Conservation (phyloP, 768 basidiomycete species). For the Kwoniella botswanensis region DNA sequence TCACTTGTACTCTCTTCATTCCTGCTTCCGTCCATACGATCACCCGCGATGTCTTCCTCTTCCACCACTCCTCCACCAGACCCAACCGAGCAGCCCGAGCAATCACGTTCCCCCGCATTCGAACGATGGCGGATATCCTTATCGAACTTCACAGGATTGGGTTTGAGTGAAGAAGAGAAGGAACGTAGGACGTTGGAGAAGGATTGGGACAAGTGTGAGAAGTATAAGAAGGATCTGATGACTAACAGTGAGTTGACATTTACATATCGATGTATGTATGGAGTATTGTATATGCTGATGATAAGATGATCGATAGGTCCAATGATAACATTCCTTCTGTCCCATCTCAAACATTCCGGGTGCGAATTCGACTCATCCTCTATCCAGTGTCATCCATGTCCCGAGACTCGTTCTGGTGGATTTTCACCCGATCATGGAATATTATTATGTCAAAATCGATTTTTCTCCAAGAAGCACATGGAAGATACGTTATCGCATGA, state of each 20-base stretch:
- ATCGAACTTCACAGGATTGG: conserved; percentile 64
- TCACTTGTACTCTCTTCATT: not conserved
- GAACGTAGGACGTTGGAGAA: conserved; percentile 58
- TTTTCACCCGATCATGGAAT: conserved; percentile 78
- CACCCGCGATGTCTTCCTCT: not conserved
- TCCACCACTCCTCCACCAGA: not conserved
- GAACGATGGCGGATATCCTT: conserved; percentile 65
- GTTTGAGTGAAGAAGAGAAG: conserved; percentile 62
- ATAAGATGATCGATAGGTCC: conserved; percentile 66
- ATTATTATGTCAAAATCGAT: conserved; percentile 81
- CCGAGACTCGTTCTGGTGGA: conserved; percentile 73
- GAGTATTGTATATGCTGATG: not conserved
- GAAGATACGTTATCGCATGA: conserved; percentile 94
- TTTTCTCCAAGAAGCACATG: conserved; percentile 81
- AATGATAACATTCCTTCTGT: conserved; percentile 84
- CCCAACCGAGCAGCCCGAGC: conserved; percentile 18
- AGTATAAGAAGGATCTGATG: conserved; percentile 72
- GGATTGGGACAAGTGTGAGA: conserved; percentile 66
- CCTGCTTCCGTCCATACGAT: not conserved
- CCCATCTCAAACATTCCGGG: conserved; percentile 79
- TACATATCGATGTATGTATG: not conserved
- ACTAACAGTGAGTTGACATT: conserved; percentile 66
- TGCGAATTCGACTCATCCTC: conserved; percentile 73
- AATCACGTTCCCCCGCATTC: conserved; percentile 55
- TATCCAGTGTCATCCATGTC: conserved; percentile 84